phyloP scores from a whole-genome alignment of 106 monocot species.

The Acorus gramineus region DNA sequence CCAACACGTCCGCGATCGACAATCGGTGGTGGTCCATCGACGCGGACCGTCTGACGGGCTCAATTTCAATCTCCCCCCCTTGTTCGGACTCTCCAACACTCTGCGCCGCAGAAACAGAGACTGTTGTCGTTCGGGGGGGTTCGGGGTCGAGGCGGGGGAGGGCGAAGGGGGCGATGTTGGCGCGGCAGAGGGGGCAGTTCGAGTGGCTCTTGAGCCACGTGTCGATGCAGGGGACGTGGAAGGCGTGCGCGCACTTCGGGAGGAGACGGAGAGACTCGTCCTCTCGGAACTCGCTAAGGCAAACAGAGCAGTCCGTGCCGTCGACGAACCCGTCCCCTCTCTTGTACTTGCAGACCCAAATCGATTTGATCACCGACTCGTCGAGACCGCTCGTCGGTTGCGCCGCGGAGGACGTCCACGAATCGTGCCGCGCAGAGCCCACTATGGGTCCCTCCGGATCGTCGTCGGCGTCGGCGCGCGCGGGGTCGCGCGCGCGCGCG shows the following conservation, averaged over 20 bases:
- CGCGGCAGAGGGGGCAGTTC: conserved; percentile 76
- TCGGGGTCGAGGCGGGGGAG: not conserved
- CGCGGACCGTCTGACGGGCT: conserved; percentile 14
- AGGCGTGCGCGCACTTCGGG: conserved; percentile 69
- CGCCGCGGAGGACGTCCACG: conserved; percentile 10
- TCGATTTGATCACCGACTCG: conserved; percentile 46
- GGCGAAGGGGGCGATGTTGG: conserved; percentile 17
- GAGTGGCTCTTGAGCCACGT: conserved; percentile 67
- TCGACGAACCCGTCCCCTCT: conserved; percentile 40
- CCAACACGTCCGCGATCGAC: conserved; percentile 32
- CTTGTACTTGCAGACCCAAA: conserved; percentile 51
- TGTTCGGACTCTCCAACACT: not conserved
- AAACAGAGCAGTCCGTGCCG: conserved; percentile 66
- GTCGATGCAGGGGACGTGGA: conserved; percentile 72
- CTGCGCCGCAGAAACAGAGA: conserved; percentile 3
- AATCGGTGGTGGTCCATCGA: not conserved
- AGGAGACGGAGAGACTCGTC: conserved; percentile 62
- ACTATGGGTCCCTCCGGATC: not conserved
- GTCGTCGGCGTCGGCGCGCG: not conserved
- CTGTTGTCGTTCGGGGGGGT: not conserved
- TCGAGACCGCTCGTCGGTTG: conserved; percentile 41
- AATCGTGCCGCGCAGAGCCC: conserved; percentile 14
- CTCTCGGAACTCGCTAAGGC: conserved; percentile 59
- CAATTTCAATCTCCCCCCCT: conserved; percentile 2
- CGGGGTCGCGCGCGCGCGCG: not conserved